Evolutionary conservation across 2,329 filamentous ascomycete genomes (phyloP), one percentile per base, ranked within the genome.

Genomic region (Fusarium pininemorale): DNA sequence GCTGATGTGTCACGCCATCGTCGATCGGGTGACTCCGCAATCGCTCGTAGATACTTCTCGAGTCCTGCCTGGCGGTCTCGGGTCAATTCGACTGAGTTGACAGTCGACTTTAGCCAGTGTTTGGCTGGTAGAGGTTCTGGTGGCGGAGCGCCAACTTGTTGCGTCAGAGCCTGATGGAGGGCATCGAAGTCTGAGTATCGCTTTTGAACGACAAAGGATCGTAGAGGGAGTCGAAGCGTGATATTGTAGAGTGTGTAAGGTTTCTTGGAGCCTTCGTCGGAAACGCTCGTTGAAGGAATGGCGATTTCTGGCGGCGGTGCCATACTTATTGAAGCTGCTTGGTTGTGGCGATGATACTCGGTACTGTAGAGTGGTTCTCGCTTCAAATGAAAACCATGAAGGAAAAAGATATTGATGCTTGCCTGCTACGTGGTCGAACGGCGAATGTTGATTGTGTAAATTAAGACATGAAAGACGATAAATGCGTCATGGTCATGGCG

Each of bases 171-270:
- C 37, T 85, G 81, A 83, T 96, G 90, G 22, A 97, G 90, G 53
- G 86, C 81, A 63, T 86, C 85, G 79, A 96, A 96, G 80, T 96
- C 94, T 60, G 91, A 94, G 85, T 96, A 97, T 77, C 94, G 92
- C 83, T 95, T 96, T 78, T 91, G 90, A 10, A 95, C 87, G 73
- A 93, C 91, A 77, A 92, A 93, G 9, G 92, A 93, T 54, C 92
- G 90, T 20, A 96, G 88, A 0, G 94, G 93, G 3, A 95, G 90
- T 57, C 93, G 91, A 67, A 96, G 87, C 28, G 90, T 91, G 81
- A 95, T 92, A 81, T 94, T 93, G 85, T 95, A 96, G 73, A 92
- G 88, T 0, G 93, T 95, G 82, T 90, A 94, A 1, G 91, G 87
- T 78, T 94, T 94, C 72, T 87, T 85, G 10, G 81, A 78, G 70